Base-by-base conservation (phyloP, 768 basidiomycete genomes). In the Hypholoma fasciculare region DNA sequence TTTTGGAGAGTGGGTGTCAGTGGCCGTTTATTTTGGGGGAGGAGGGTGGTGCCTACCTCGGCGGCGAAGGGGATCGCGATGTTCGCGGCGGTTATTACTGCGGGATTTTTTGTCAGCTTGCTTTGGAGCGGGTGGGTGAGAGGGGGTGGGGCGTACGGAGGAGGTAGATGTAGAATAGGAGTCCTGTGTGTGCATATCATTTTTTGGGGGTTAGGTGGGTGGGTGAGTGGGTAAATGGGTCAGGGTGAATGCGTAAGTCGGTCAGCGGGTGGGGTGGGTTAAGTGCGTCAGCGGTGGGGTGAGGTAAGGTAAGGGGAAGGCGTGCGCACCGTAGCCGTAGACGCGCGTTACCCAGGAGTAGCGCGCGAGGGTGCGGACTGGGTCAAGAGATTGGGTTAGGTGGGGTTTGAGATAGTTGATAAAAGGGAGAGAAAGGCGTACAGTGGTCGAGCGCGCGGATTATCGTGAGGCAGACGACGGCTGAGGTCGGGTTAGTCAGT, bases 341-440 rank as follows among this genome's bases (percentile, higher is more conserved):
- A 54, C 54, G 17, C 54, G 54, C 30, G 43, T 19, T 7, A 54
- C 54, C 54, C 54, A 54, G 11, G 54, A 54, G 12, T 17, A 20
- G 7, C 9, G 34, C 14, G 54, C 26, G 12, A 46, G 16, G 12
- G 16, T n/a, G 11, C 43, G 44, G 16, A 54, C 54, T 54, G 26
- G 26, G 13, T 27, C 7, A 14, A 1, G 16, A 1, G 40, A 9
- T 16, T 17, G 1, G 6, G 14, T 16, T 42, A 53, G 27, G 9
- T 3, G 11, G 1, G 17, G 16, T 11, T 42, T 16, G 7, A 34
- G 30, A 7, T 2, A 34, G n/a, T n/a, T 6, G 30, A 7, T 2
- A 34, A 9, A 5, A 7, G 30, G 30, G 30, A 23, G 23, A 4
- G 30, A 34, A 7, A 5, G 30, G 30, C 54, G 43, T 47, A 54